Evolutionary conservation across 768 basidiomycete species (phyloP).

Genomic region (Galerina marginata): DNA sequence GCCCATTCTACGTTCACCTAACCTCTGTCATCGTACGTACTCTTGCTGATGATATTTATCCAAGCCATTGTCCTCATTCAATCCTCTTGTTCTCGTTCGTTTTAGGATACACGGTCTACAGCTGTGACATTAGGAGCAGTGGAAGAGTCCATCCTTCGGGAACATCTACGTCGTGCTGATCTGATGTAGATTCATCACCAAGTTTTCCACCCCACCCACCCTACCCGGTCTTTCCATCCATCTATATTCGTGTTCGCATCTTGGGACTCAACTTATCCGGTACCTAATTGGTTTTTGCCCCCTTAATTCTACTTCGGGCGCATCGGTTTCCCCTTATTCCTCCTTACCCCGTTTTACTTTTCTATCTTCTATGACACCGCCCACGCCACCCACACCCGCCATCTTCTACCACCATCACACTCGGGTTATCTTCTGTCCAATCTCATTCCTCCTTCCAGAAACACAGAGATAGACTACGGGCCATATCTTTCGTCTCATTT

Average conservation of each 20-base stretch:
- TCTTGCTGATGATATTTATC: not conserved
- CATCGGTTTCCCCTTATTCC: not conserved
- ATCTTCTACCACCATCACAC: not conserved
- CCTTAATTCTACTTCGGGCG: not conserved
- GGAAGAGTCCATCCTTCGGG: slow-evolving; percentile 74
- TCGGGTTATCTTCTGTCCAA: not conserved
- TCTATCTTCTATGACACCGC: not conserved
- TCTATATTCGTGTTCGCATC: slow-evolving; percentile 2
- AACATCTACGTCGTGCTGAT: slow-evolving; percentile 72
- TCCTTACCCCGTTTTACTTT: not conserved
- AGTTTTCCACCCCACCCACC: not conserved
- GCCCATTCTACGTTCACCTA: slow-evolving; percentile 74
- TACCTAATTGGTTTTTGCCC: not conserved
- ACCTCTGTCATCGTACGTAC: slow-evolving; percentile 77
- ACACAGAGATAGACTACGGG: too few relatives aligned
- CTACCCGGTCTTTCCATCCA: not conserved
- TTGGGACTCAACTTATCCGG: slow-evolving; percentile 12
- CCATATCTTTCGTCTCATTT: not conserved
- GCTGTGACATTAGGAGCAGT: slow-evolving; percentile 76
- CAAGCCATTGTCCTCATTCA: not conserved
- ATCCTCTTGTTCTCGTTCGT: slow-evolving; percentile 2
- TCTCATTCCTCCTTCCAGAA: not conserved
- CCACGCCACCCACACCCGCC: not conserved
- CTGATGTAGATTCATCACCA: slow-evolving; percentile 50
- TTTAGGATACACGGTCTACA: slow-evolving; percentile 76